Evolutionary conservation across 306 rosid species (phyloP), one percentile per base, ranked within the genome.

Genomic region (Leucaena leucocephala): DNA sequence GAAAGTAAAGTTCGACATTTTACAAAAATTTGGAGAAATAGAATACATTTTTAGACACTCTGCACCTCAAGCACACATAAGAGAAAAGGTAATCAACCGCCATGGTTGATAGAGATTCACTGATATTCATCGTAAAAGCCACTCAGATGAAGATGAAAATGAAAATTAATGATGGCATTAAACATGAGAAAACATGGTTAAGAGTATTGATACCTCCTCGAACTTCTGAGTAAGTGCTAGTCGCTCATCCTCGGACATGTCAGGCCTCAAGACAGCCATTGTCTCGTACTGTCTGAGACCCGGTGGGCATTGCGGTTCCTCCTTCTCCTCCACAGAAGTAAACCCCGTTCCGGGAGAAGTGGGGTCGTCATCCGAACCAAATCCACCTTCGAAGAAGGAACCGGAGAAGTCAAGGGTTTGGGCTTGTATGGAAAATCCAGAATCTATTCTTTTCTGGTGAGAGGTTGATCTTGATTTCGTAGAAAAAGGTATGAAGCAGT

Each of bases 221-320:
- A 86, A 91, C 84, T 89, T 91, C 91, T 89, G 92, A 72, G 97
- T 91, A 42, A 91, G 88, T 22, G 87, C 17, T 33, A 91, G 94
- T 49, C 92, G 70, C 54, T 91, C 90, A 64, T 89, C 92, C 80
- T 91, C 97, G 12, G 97, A 86, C 97, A 89, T 85, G 84, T 91
- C 94, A 2, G 97, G 94, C 80, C 97, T 82, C 74, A 89, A 79
- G 80, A 91, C 92, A 68, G 83, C 85, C 94, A 89, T 91, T 39
- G 88, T 86, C 83, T 89, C 97, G 83, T 89, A 89, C 76, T 86
- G 87, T 13, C 94, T 76, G 59, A 91, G 94, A 54, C 97, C 92
- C 14, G 94, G 94, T 1, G 94, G 97, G 81, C 97, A 91, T 15
- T 84, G 83, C 0, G 96, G 96, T 82, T 91, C 98, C 85, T 93